A percentile compares a stretch with the other conserved stretches of the same genome.
phyloP scores from a whole-genome alignment of 1,139 yeast species.

The Candida freyschussii region DNA sequence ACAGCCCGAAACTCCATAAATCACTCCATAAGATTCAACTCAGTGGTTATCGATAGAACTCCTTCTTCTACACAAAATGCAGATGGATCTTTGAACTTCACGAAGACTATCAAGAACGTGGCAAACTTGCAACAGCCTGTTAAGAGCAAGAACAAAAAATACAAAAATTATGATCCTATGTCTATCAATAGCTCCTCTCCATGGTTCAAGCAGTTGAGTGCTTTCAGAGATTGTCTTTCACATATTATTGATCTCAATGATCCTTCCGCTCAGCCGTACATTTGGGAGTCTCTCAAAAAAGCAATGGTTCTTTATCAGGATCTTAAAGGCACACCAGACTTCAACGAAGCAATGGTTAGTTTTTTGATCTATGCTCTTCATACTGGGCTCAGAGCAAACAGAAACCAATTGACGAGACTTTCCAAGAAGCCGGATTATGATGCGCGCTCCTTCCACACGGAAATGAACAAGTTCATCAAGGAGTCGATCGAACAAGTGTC shows the following conservation, averaged over 20 bases:
- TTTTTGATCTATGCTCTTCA: conserved; percentile 43
- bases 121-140: conserved; percentile 19
- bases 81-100: conserved; percentile 10
- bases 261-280: conserved; percentile 19
- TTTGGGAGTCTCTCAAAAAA: conserved; percentile 42
- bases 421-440: conserved; percentile 52
- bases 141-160: conserved; percentile 30
- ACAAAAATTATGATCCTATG: conserved; percentile 28
- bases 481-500: conserved; percentile 45
- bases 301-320: conserved; percentile 44
- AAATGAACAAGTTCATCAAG: conserved; percentile 41
- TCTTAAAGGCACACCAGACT: conserved; percentile 38
- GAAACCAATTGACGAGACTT: conserved; percentile 44
- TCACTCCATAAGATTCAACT: conserved; percentile 26
- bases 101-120: conserved; percentile 22
- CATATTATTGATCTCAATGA: conserved; percentile 24
- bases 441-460: conserved; percentile 45
- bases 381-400: conserved; percentile 46
- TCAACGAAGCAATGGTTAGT: conserved; percentile 39
- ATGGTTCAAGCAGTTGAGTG: conserved; percentile 36
- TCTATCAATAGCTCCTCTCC: conserved; percentile 34
- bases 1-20: conserved; percentile 26
- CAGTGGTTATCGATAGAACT: conserved; percentile 23
- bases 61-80: conserved; percentile 11
- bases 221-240: conserved; percentile 44